These are phyloP conservation scores for Cladosporium austrohemisphaericum DNA, from an alignment of 2,329 filamentous ascomycete genomes.

Conservation along the genomic window DNA sequence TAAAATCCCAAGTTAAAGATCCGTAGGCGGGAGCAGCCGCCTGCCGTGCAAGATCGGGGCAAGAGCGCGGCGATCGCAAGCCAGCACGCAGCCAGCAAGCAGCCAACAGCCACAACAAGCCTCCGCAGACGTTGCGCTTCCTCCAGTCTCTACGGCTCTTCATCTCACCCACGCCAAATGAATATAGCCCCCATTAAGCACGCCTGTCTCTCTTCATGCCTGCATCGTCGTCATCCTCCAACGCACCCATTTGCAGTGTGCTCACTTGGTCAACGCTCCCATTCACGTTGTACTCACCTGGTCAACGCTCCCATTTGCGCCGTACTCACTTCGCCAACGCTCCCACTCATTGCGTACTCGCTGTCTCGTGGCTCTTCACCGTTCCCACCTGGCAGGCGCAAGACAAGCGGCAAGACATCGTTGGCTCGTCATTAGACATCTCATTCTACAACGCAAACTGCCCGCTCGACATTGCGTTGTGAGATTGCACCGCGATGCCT, in stretches of 20 bases:
- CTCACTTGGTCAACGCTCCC: background rate
- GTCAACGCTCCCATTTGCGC: background rate
- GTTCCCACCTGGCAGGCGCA: background rate
- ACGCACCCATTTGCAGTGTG: background rate
- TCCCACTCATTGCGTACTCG: background rate
- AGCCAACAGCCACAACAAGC: no score
- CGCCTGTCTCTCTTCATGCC: conserved; percentile 13
- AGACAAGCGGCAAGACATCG: conserved; percentile 11
- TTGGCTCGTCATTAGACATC: conserved; percentile 14
- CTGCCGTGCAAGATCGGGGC: conserved; percentile 1
- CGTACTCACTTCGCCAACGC: conserved; percentile 8
- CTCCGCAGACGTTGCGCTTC: conserved; percentile 3
- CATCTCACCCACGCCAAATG: conserved; percentile 6
- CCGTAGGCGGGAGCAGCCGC: background rate
- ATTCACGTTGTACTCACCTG: background rate
- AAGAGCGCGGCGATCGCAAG: background rate
- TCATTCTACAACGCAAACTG: conserved; percentile 15
- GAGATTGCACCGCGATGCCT: conserved; percentile 1
- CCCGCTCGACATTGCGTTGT: background rate
- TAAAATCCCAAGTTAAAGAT: conserved; percentile 12
- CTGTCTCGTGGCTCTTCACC: no score
- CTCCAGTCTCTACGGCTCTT: conserved; percentile 9
- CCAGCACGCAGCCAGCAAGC: no score
- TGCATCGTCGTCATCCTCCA: conserved; percentile 11
- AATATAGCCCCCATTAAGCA: conserved; percentile 11